Conservation (phyloP, 345 rosid species). For the Clarkia xantiana region DNA sequence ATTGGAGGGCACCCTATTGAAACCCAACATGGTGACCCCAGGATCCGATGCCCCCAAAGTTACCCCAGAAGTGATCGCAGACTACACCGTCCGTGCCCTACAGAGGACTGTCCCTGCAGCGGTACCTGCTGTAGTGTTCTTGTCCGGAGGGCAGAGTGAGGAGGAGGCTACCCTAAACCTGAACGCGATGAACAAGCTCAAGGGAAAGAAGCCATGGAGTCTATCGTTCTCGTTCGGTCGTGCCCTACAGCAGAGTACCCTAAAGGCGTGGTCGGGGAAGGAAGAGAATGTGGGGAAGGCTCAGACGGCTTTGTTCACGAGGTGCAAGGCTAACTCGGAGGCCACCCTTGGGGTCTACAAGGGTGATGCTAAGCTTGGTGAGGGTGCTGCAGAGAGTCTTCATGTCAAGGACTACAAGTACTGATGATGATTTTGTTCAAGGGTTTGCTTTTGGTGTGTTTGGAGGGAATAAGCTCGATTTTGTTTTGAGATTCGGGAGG, state of each 20-base stretch:
- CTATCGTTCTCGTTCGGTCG: slow-evolving; percentile 87
- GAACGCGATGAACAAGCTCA: slow-evolving; percentile 71
- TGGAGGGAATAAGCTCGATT: too few species aligned
- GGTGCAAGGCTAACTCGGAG: slow-evolving; percentile 85
- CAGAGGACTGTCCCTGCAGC: slow-evolving; percentile 80
- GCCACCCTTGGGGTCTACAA: slow-evolving; percentile 83
- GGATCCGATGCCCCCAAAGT: slow-evolving; percentile 79
- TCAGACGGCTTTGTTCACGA: slow-evolving; percentile 39
- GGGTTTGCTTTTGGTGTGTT: too few species aligned
- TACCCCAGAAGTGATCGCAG: slow-evolving; percentile 63
- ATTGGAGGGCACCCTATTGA: slow-evolving; percentile 82
- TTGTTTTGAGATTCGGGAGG: too few species aligned
- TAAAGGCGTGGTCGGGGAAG: slow-evolving; percentile 85
- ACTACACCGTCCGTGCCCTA: slow-evolving; percentile 58
- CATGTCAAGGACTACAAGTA: slow-evolving; percentile 90
- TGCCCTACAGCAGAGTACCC: slow-evolving; percentile 85
- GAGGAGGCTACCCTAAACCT: slow-evolving; percentile 78
- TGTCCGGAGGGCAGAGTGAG: slow-evolving; percentile 92
- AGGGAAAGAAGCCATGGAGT: slow-evolving; percentile 81
- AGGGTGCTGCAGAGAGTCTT: slow-evolving; percentile 81
- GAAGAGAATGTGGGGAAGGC: slow-evolving; percentile 57
- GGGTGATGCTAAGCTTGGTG: slow-evolving; percentile 59
- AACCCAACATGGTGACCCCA: slow-evolving; percentile 96
- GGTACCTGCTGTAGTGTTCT: slow-evolving; percentile 80
- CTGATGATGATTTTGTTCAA: slow-evolving; percentile 19